A percentile compares a stretch with the other conserved stretches of the same genome.
These are phyloP conservation scores for Closterium sp. DNA, from an alignment of 139 green algal genomes.

Conservation along the genomic window DNA sequence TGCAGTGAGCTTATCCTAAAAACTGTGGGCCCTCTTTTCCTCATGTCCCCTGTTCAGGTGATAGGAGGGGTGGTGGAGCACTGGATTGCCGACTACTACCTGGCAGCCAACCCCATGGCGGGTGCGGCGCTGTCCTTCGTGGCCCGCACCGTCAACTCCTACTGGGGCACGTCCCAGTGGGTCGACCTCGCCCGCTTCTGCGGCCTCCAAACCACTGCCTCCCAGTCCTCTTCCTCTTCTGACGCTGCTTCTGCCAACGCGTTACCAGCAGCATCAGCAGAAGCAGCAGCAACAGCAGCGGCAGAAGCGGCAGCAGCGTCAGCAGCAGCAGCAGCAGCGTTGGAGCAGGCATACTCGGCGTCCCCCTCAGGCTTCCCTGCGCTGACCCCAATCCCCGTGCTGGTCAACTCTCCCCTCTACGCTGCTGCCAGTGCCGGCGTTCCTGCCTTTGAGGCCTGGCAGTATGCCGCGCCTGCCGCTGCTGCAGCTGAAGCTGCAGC, in stretches of 20 bases:
- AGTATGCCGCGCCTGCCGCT: not conserved
- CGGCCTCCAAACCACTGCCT: constrained; percentile 7
- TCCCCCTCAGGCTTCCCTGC: not conserved
- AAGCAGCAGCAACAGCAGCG: not conserved
- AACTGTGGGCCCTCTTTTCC: not conserved
- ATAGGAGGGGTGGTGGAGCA: constrained; percentile 44
- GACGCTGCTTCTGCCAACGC: not conserved
- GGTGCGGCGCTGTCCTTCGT: constrained; percentile 25
- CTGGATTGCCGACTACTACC: constrained; percentile 35
- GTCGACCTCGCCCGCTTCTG: constrained; percentile 21
- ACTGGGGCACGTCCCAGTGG: constrained; percentile 44
- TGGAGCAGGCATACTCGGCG: not conserved
- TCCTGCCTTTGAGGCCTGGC: not conserved
- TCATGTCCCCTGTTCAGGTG: no score
- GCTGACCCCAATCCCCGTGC: not conserved
- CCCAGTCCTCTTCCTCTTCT: not conserved
- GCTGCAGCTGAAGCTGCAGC: not conserved
- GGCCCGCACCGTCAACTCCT: constrained; percentile 38
- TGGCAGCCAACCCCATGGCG: constrained; percentile 2
- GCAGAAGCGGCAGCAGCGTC: not conserved
- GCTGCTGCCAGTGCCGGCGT: not conserved
- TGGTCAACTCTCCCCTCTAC: not conserved
- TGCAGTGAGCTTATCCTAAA: no score
- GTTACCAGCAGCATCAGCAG: not conserved
- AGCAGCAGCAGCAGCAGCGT: not conserved